Conservation (phyloP, 2,329 filamentous ascomycete genomes). For the Septoria petroselini region DNA sequence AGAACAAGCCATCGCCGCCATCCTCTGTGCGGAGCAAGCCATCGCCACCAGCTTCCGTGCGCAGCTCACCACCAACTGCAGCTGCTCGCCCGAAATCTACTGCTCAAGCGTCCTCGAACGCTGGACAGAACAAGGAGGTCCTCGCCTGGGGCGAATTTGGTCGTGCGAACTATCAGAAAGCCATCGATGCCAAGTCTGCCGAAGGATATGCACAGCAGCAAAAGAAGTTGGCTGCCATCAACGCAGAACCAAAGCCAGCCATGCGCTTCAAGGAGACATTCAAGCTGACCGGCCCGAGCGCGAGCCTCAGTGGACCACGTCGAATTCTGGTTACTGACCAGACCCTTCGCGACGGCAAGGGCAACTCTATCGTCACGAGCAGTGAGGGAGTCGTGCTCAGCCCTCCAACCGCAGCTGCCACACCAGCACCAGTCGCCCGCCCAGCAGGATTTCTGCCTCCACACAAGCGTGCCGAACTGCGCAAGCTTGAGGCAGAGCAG, state of each 20-base stretch:
- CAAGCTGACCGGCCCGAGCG: slow-evolving; percentile 1
- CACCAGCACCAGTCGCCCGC: not conserved
- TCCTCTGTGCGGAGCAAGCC: no score
- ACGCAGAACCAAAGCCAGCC: not conserved
- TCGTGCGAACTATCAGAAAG: slow-evolving; percentile 1
- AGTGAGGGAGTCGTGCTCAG: not conserved
- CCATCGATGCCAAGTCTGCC: not conserved
- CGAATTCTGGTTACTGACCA: slow-evolving; percentile 1
- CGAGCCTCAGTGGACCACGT: not conserved
- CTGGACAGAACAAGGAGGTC: no score
- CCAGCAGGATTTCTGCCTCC: slow-evolving; percentile 9
- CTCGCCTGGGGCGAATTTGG: no score
- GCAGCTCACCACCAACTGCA: no score
- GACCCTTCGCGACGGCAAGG: slow-evolving; percentile 4
- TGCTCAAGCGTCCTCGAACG: no score
- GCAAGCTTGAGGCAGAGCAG: not conserved
- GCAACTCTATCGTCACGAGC: slow-evolving; percentile 1
- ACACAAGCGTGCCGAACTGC: slow-evolving; percentile 8
- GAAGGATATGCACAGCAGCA: slow-evolving; percentile 5
- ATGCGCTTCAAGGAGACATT: slow-evolving; percentile 11
- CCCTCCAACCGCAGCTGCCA: not conserved
- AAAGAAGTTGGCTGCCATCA: not conserved
- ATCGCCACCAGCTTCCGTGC: no score
- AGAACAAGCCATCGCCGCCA: no score
- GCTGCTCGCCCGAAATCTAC: no score